These are phyloP conservation scores for Aureobasidium subglaciale DNA, from an alignment of 2,329 filamentous ascomycete species.

Conservation along the genomic window DNA sequence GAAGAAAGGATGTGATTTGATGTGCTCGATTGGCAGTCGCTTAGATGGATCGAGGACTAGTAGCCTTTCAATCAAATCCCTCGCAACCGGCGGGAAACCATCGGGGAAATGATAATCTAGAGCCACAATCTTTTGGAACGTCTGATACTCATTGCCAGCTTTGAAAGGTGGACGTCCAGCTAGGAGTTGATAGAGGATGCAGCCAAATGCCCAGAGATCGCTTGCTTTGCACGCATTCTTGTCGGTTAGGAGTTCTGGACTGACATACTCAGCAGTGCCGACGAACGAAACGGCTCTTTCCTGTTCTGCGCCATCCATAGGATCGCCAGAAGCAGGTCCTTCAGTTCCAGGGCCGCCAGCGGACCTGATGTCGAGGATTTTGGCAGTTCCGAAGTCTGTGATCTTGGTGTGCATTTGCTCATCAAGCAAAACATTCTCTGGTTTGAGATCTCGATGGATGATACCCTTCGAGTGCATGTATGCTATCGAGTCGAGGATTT, in stretches of 20 bases:
- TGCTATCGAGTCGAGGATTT: slow-evolving; percentile 91
- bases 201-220: slow-evolving; percentile 96
- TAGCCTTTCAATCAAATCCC: slow-evolving; percentile 82
- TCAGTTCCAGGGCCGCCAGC: slow-evolving; percentile 26
- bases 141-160: slow-evolving; percentile 88
- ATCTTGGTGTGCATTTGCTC: slow-evolving; percentile 98
- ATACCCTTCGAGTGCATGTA: slow-evolving; percentile 97
- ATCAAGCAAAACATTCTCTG: slow-evolving; percentile 92
- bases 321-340: slow-evolving; percentile 38
- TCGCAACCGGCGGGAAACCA: slow-evolving; percentile 78
- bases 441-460: slow-evolving; percentile 93
- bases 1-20: slow-evolving; percentile 95
- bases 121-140: slow-evolving; percentile 95
- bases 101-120: slow-evolving; percentile 89
- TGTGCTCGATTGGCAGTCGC: slow-evolving; percentile 85
- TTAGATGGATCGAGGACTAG: slow-evolving; percentile 81
- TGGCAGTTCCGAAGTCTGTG: slow-evolving; percentile 98
- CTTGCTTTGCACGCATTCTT: slow-evolving; percentile 97
- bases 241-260: slow-evolving; percentile 90
- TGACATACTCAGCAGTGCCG: slow-evolving; percentile 96
- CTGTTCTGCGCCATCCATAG: slow-evolving; percentile 53
- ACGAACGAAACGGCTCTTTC: slow-evolving; percentile 89
- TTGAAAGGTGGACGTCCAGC: slow-evolving; percentile 98
- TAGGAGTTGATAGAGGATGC: slow-evolving; percentile 92
- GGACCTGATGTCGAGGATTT: slow-evolving; percentile 59